Evolutionary conservation across 441 rosid species (phyloP), one percentile per base, ranked within the genome.

Genomic region (Corymbia citriodora): DNA sequence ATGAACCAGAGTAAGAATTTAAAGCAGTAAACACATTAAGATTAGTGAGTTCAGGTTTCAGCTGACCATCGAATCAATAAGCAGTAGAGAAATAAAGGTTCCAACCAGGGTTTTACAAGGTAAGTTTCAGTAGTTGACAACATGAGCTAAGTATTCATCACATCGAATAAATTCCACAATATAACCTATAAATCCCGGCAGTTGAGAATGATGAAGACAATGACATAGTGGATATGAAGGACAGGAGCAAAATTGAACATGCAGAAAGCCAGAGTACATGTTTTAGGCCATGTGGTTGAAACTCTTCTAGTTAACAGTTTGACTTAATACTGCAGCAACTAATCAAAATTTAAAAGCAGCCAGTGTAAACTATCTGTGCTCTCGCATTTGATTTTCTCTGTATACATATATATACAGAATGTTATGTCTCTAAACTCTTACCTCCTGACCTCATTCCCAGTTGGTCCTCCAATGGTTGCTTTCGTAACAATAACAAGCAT

Each of bases 401-500:
- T 23, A 23, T 12, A 3, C 53, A 45, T 79, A 25, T 15, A 45
- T 45, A 55, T n/a, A 55, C 70, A 87, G 18, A 61, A 25, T 15
- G 50, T 36, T 91, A 85, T 31, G 74, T 63, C 49, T 87, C 89
- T 52, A 85, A 63, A 87, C 88, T 89, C 95, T 91, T 88, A 96
- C 97, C 94, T 52, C 88, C 89, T 94, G 57, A 52, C 85, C 40
- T 93, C 95, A 90, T 94, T 91, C 40, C 90, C 57, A 81, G 94
- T 92, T 52, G 92, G 94, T 89, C 95, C 96, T 52, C 94, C 89
- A 63, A 95, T 91, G 89, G 95, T 90, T 87, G 95, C 90, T 91
- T 96, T 97, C 70, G 97, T 93, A 88, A 95, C 95, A 68, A 97
- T 93, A 86, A 97, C 93, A 89, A 97, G 95, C 93, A 97, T 85